A percentile compares a stretch with the other conserved stretches of the same genome.
phyloP scores from a whole-genome alignment of 441 rosid genomes.

The Omphalea diandra region DNA sequence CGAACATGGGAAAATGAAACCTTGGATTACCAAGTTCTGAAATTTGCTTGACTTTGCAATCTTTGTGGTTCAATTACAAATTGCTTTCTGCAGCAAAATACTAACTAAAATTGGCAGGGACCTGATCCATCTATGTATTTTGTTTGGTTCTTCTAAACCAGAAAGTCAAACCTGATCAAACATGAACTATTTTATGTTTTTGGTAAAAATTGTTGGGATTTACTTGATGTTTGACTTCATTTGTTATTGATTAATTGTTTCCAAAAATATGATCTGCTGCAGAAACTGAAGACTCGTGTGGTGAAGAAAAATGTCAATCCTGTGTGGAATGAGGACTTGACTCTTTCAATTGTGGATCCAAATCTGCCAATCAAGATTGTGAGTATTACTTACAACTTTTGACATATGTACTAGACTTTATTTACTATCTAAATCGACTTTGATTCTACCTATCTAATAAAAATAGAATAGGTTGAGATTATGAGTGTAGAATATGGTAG shows the following conservation, averaged over 20 bases:
- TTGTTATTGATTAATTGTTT: neutral
- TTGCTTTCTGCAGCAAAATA: neutral
- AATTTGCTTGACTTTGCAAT: neutral
- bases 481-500: neutral
- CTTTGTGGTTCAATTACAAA: neutral
- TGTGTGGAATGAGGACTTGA: slow-evolving; percentile 79
- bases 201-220: neutral
- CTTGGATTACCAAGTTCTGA: no score
- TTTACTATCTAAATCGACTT: neutral
- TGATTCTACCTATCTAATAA: neutral
- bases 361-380: slow-evolving; percentile 56
- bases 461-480: neutral
- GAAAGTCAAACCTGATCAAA: neutral
- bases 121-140: neutral
- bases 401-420: neutral
- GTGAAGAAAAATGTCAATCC: slow-evolving; percentile 69
- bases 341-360: slow-evolving; percentile 65
- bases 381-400: slow-evolving; percentile 11
- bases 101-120: neutral
- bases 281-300: slow-evolving; percentile 80
- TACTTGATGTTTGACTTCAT: neutral
- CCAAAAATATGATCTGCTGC: slow-evolving; percentile 8
- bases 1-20: no score
- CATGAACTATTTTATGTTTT: neutral
- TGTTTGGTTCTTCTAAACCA: neutral